phyloP scores from a whole-genome alignment of 2,329 filamentous ascomycete species.

The Trichoderma guizhouense region DNA sequence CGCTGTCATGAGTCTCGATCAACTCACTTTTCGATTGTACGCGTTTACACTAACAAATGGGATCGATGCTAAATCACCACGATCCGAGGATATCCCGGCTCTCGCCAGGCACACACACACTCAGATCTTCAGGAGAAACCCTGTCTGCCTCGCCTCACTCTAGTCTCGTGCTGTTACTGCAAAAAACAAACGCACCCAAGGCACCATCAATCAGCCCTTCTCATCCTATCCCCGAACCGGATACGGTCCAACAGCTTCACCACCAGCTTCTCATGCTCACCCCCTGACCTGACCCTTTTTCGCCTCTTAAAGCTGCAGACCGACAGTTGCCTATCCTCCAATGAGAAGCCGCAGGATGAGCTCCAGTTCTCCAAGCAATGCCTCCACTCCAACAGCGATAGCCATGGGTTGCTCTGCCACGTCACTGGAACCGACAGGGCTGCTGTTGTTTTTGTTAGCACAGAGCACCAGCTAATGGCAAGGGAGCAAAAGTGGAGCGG shows the following conservation, averaged over 20 bases:
- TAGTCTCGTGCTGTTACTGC: not conserved
- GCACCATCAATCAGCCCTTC: not conserved
- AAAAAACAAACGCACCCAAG: not conserved
- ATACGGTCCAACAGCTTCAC: not conserved
- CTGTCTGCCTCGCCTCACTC: not conserved
- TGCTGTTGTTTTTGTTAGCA: not conserved
- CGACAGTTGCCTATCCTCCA: conserved; percentile 8
- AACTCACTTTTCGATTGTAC: not conserved
- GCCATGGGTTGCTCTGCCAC: conserved; percentile 13
- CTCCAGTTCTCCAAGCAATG: conserved; percentile 4
- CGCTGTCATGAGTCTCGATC: not conserved
- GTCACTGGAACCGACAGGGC: conserved; percentile 12
- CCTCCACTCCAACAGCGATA: not conserved
- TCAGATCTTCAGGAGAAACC: not conserved
- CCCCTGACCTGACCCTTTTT: not conserved
- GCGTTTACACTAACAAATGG: not conserved
- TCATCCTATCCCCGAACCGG: not conserved
- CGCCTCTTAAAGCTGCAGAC: conserved; percentile 8
- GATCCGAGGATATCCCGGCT: not conserved
- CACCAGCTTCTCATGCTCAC: not conserved
- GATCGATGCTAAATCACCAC: not conserved
- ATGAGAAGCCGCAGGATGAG: not conserved
- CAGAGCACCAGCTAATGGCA: not conserved
- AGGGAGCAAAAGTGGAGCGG: conserved; percentile 9
- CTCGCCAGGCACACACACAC: no score